Evolutionary conservation across 768 basidiomycete genomes (phyloP), one percentile per base, ranked within the genome.

Genomic region (Galerina sulciceps): DNA sequence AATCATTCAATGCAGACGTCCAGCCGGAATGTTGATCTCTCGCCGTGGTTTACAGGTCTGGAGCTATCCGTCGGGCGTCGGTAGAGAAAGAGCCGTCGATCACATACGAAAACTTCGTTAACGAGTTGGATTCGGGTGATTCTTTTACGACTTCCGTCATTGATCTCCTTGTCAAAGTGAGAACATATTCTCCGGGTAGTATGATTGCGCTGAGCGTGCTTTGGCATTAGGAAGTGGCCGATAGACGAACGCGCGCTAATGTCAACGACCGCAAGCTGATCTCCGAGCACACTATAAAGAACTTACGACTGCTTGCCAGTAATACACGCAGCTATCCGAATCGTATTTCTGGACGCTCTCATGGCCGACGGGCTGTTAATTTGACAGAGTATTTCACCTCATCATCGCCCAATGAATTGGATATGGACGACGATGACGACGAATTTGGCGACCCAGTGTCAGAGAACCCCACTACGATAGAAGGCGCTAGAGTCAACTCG

Each of bases 101-200:
- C 60, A 86, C 78, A 53, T 93, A 90, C 68, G 87, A 92, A 71
- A 73, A 81, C 26, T 92, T 93, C 62, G 88, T 92, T 17, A 83
- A 87, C 63, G 89, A 91, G 26, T 76, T 93, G 48, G 90, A 93
- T 67, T 81, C 81, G 20, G 91, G 90, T 14, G 91, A 93, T 69
- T 86, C 89, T 0, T 93, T 93, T 71, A 92, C 91, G 0, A 83
- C 90, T 4, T 82, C 88, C 0, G 69, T 93, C 49, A 75, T 92
- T 57, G 91, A 93, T 59, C 82, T 90, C 47, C 79, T 93, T 44
- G 91, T 93, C 67, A 90, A 89, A 76, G 91, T 93, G 66, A 71
- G 84, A 68, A 23, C 22, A 22, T 44, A 10, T 36, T 46, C 47
- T 14, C 45, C 41, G 22, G 38, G 10, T 17, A 49, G 6, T 18